phyloP scores from a whole-genome alignment of 352 stramenopile genomes.

The Halophytophthora batemanensis region DNA sequence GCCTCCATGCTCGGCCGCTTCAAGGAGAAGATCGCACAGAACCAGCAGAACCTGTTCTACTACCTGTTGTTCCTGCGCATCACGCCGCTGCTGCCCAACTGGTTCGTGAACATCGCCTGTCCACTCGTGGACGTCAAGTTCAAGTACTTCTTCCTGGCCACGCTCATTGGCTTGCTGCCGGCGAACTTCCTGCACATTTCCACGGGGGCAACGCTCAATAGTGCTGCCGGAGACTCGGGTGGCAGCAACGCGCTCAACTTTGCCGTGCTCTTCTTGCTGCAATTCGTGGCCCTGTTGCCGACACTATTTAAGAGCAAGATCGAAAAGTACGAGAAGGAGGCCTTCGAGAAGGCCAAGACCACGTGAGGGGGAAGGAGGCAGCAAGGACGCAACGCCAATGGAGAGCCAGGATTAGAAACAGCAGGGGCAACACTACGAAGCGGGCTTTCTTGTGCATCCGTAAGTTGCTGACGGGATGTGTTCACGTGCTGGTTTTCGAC shows the following conservation, averaged over 20 bases:
- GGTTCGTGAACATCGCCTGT: slow-evolving; percentile 89
- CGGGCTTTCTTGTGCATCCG: too few species aligned
- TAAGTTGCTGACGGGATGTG: too few species aligned
- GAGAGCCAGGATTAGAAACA: too few species aligned
- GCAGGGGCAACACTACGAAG: too few species aligned
- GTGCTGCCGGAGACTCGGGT: slow-evolving; percentile 43
- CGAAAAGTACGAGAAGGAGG: slow-evolving; percentile 74
- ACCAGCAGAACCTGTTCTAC: slow-evolving; percentile 84
- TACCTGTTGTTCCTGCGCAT: slow-evolving; percentile 89
- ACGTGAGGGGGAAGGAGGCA: slow-evolving; percentile 11
- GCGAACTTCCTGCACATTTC: slow-evolving; percentile 87
- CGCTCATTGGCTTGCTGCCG: slow-evolving; percentile 74
- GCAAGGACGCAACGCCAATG: neutral
- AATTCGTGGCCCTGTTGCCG: slow-evolving; percentile 79
- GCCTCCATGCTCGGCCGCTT: slow-evolving; percentile 73
- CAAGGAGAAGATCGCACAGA: slow-evolving; percentile 82
- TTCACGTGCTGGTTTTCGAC: too few species aligned
- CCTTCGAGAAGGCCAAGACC: slow-evolving; percentile 65
- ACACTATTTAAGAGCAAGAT: slow-evolving; percentile 88
- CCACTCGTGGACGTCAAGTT: slow-evolving; percentile 82
- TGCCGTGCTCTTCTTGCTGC: slow-evolving; percentile 76
- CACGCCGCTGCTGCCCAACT: slow-evolving; percentile 86
- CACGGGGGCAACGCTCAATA: slow-evolving; percentile 78
- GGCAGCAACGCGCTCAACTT: slow-evolving; percentile 80
- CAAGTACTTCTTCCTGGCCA: slow-evolving; percentile 84